Evolutionary conservation across 306 rosid species (phyloP).

Genomic region (Cyclanthera cordifolia): DNA sequence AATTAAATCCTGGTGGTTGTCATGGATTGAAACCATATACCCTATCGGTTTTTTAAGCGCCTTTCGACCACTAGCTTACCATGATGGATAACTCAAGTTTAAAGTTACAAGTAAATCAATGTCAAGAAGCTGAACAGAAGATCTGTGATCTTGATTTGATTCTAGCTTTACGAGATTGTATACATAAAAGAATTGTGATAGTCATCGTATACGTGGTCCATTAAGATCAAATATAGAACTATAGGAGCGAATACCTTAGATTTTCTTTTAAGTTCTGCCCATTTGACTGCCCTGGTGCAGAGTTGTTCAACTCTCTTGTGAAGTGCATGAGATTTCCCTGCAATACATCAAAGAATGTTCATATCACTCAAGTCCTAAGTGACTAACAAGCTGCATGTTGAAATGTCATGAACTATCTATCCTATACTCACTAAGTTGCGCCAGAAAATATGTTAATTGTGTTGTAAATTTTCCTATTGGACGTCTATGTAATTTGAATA

Average conservation of each 20-base stretch:
- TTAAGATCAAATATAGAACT: not conserved
- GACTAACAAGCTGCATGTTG: not conserved
- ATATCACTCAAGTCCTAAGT: not conserved
- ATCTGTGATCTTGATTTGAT: not conserved
- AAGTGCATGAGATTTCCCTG: slow-evolving; percentile 58
- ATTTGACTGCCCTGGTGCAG: slow-evolving; percentile 48
- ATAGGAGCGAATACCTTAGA: slow-evolving; percentile 25
- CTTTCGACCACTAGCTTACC: no score
- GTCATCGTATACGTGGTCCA: not conserved
- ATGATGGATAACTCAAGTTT: no score
- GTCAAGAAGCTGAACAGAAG: not conserved
- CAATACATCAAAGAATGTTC: slow-evolving; percentile 8
- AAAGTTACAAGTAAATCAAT: not conserved
- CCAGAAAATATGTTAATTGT: no score
- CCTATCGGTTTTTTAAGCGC: no score
- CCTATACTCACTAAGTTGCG: no score
- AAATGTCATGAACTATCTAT: no score
- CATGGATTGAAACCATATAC: no score
- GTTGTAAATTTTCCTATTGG: no score
- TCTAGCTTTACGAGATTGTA: no score
- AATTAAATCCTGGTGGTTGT: no score
- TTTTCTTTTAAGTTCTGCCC: slow-evolving; percentile 47
- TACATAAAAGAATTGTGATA: not conserved
- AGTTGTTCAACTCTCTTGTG: slow-evolving; percentile 56
- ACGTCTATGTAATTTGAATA: no score